Evolutionary conservation across 139 green algal genomes (phyloP), one percentile per base, ranked within the genome.

Genomic region (Tetradesmus obliquus): DNA sequence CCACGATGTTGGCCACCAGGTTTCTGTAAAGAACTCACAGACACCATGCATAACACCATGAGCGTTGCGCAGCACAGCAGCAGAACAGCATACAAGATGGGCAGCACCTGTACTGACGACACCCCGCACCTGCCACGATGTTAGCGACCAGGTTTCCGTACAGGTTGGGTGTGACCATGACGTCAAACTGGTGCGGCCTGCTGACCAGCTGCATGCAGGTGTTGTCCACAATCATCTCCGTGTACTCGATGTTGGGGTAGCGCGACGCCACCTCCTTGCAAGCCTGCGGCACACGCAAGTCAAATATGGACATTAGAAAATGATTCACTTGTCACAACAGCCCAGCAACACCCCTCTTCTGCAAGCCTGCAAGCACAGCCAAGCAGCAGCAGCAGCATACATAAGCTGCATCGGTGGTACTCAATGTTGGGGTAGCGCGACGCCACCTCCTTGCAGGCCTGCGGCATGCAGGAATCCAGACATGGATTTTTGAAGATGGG

Each of bases 181-280:
- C 97, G 91, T 99, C 97, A 93, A 99, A 99, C 92, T 98, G 96
- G 3, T 92, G 22, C 3, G 97, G 97, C 80, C 96, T 94, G 86
- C 92, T 94, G 51, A 97, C 96, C 22, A 97, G 93, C 95, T 98
- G 97, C 97, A 99, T 99, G 96, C 98, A 99, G 0, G 97, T 97
- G 94, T 99, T 99, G 97, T 99, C 97, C 86, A 99, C 97, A 88
- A 99, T 99, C 90, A 99, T 96, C 94, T 99, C 97, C 2, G 98
- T 94, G 90, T 98, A 99, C 91, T 97, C 84, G 82, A 99, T 98
- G 74, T 96, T 92, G 71, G 93, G 94, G 92, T 92, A 95, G 17
- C 90, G 45, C 6, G 62, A 3, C 3, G 94, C 93, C 17, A 96
- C 93, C n/a, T 90, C 92, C 57, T 94, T 91, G 79, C 92, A 93